These are phyloP conservation scores for Xylaria sp. DNA, from an alignment of 2,329 filamentous ascomycete species.

Conservation along the genomic window DNA sequence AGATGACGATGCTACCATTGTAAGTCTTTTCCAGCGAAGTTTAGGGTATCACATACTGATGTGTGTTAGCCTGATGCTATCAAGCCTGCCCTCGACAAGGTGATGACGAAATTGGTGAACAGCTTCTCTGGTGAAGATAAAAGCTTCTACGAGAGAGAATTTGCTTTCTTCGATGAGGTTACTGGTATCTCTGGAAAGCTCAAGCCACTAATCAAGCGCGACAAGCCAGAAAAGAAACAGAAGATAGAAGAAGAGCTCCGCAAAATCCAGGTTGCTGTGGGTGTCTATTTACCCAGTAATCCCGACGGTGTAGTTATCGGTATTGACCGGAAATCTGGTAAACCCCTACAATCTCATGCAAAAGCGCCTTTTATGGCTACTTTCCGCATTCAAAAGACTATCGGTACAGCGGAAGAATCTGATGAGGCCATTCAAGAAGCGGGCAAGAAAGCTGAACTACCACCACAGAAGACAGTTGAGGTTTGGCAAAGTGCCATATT, in stretches of 20 bases:
- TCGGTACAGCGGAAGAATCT: slow-evolving; percentile 62
- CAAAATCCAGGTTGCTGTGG: slow-evolving; percentile 96
- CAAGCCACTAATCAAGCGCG: slow-evolving; percentile 89
- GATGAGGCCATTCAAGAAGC: slow-evolving; percentile 64
- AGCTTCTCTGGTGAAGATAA: slow-evolving; percentile 84
- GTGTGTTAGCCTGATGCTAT: slow-evolving; percentile 78
- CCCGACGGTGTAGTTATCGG: slow-evolving; percentile 97
- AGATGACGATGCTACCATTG: slow-evolving; percentile 89
- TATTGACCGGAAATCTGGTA: slow-evolving; percentile 97
- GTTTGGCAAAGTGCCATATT: slow-evolving; percentile 99
- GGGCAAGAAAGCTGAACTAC: slow-evolving; percentile 52
- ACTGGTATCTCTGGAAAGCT: slow-evolving; percentile 96
- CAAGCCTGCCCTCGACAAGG: slow-evolving; percentile 91
- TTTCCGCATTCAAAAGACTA: slow-evolving; percentile 91
- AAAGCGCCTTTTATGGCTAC: slow-evolving; percentile 99
- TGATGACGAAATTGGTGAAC: slow-evolving; percentile 83
- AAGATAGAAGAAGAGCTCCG: slow-evolving; percentile 99
- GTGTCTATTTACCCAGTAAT: slow-evolving; percentile 96
- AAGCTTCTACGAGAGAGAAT: slow-evolving; percentile 92
- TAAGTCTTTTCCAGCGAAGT: slow-evolving; percentile 56
- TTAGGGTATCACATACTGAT: slow-evolving; percentile 38
- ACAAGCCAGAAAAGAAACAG: slow-evolving; percentile 96
- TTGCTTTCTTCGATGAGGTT: slow-evolving; percentile 97
- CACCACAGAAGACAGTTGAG: slow-evolving; percentile 74
- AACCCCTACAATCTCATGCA: slow-evolving; percentile 95